Conservation (phyloP, 306 rosid species). For the Senna tora region DNA sequence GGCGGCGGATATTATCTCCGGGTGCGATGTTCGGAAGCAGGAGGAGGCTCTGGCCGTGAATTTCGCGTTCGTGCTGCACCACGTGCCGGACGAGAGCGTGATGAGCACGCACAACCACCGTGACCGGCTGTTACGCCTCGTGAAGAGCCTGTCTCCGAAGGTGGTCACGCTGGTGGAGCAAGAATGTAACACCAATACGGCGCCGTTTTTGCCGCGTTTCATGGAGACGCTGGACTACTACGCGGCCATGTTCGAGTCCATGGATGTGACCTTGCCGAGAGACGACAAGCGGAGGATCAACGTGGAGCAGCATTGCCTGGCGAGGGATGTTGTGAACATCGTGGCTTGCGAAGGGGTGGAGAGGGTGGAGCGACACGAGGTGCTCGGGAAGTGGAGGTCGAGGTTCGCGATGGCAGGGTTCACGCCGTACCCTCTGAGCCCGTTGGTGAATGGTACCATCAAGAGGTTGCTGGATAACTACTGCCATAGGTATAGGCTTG, state of each 20-base stretch:
- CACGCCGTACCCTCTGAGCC: slow-evolving; percentile 80
- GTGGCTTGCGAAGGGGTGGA: slow-evolving; percentile 92
- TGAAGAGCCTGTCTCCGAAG: slow-evolving; percentile 84
- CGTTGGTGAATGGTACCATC: slow-evolving; percentile 87
- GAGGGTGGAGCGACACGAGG: slow-evolving; percentile 92
- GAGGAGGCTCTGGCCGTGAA: slow-evolving; percentile 90
- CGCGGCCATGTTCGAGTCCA: slow-evolving; percentile 90
- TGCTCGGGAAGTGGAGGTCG: slow-evolving; percentile 86
- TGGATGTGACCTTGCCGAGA: slow-evolving; percentile 80
- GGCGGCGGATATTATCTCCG: slow-evolving; percentile 73
- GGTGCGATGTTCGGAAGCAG: slow-evolving; percentile 65
- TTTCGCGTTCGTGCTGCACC: slow-evolving; percentile 91
- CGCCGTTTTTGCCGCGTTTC: slow-evolving; percentile 81
- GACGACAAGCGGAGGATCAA: slow-evolving; percentile 78
- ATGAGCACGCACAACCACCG: slow-evolving; percentile 84
- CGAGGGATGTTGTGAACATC: slow-evolving; percentile 89
- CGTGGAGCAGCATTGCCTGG: slow-evolving; percentile 97
- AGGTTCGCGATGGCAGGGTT: slow-evolving; percentile 95
- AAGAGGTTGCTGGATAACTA: slow-evolving; percentile 80
- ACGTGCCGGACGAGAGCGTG: slow-evolving; percentile 96
- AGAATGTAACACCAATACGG: slow-evolving; percentile 89
- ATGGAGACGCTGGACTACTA: slow-evolving; percentile 77
- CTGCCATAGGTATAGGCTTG: slow-evolving; percentile 70
- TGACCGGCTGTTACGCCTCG: slow-evolving; percentile 77
- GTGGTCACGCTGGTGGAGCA: slow-evolving; percentile 99